Conservation (phyloP, 2,329 filamentous ascomycete genomes). For the Ophiostoma perfectum region DNA sequence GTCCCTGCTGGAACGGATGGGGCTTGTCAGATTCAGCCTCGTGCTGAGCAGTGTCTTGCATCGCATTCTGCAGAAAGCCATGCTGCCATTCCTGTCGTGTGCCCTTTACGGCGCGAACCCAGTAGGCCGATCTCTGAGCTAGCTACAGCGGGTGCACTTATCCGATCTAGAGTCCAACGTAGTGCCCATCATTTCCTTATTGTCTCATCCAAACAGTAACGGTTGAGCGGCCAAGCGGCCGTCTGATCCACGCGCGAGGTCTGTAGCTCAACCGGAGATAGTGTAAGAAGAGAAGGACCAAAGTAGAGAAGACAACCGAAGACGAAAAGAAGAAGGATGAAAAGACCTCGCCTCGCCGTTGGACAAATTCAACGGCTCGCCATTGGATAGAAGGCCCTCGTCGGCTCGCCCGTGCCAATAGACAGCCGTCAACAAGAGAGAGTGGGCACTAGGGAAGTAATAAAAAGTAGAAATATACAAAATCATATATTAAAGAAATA, state of each 20-base stretch:
- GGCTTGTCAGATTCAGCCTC: too few species aligned
- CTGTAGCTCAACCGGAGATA: too few species aligned
- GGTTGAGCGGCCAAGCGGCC: background rate
- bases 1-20: too few species aligned
- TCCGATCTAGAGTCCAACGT: background rate
- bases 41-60: background rate
- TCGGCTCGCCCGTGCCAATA: conserved; percentile 4
- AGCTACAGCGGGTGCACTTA: background rate
- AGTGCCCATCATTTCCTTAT: background rate
- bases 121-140: background rate
- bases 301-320: background rate
- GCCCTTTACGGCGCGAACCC: too few species aligned
- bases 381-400: background rate
- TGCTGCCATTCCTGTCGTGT: background rate
- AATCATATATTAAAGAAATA: background rate
- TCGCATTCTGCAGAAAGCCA: background rate
- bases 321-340: background rate
- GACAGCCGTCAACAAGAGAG: background rate
- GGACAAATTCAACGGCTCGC: background rate
- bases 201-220: background rate
- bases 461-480: background rate
- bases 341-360: background rate
- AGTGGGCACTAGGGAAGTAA: background rate
- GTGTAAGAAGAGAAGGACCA: too few species aligned
- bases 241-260: background rate